Conservation (phyloP, 768 basidiomycete species). For the Lactarius hatsudake region DNA sequence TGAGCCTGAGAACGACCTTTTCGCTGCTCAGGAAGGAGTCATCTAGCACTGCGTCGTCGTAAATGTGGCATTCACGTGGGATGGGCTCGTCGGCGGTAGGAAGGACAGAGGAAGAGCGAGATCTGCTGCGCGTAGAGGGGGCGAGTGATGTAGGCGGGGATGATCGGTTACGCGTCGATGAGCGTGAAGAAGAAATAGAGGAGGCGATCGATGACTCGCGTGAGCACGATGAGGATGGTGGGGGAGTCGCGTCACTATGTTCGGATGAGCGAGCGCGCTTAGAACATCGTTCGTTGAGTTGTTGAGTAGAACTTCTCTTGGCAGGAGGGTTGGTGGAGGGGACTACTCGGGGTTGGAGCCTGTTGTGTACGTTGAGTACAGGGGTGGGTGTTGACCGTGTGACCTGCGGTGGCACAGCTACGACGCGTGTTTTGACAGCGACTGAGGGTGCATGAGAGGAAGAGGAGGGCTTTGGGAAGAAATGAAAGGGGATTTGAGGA, state of each 20-base stretch:
- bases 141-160: slow-evolving; percentile 29
- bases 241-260: slow-evolving; percentile 22
- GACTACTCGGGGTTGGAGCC: slow-evolving; percentile 4
- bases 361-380: background rate
- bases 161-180: slow-evolving; percentile 30
- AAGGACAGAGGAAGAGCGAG: slow-evolving; percentile 60
- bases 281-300: background rate
- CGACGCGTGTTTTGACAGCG: slow-evolving; percentile 34
- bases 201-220: slow-evolving; percentile 26
- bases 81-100: slow-evolving; percentile 41
- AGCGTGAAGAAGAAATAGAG: slow-evolving; percentile 26
- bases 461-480: slow-evolving; percentile 35
- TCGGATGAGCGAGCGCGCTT: slow-evolving; percentile 27
- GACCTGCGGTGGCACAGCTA: slow-evolving; percentile 27
- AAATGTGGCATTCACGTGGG: slow-evolving; percentile 48
- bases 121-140: slow-evolving; percentile 42
- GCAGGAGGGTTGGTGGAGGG: background rate
- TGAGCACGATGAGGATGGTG: slow-evolving; percentile 7
- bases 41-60: slow-evolving; percentile 53
- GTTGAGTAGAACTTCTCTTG: slow-evolving; percentile 9
- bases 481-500: slow-evolving; percentile 27
- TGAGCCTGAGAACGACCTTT: slow-evolving; percentile 55
- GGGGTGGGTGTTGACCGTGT: background rate
- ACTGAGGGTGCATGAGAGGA: slow-evolving; percentile 24
- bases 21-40: slow-evolving; percentile 59